Conservation (phyloP, 2,329 filamentous ascomycete species). For the Colletotrichum godetiae region DNA sequence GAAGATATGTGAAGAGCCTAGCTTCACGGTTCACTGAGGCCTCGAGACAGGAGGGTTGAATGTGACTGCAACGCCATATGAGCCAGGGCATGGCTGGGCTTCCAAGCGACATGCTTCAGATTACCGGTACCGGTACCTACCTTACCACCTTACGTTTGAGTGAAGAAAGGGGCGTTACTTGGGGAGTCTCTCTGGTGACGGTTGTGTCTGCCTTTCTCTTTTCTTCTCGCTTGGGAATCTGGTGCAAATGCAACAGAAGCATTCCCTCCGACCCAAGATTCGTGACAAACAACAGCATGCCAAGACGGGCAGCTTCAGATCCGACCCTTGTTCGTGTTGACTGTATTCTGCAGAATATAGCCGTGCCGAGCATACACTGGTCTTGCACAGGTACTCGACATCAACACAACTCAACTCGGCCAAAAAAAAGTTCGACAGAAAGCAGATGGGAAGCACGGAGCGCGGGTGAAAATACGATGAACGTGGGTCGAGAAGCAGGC, state of each 20-base stretch:
- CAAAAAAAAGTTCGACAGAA: not conserved
- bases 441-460: not conserved
- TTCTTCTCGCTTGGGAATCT: not conserved
- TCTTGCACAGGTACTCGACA: not conserved
- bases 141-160: not conserved
- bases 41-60: not conserved
- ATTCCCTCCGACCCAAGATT: not conserved
- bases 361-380: not conserved
- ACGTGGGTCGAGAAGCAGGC: not conserved
- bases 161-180: not conserved
- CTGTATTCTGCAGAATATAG: not conserved
- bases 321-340: not conserved
- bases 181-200: not conserved
- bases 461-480: not conserved
- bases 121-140: not conserved
- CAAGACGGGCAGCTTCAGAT: not conserved
- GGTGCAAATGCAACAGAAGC: not conserved
- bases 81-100: not conserved
- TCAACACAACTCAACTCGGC: not conserved
- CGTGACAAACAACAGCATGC: not conserved
- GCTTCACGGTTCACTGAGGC: not conserved
- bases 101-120: not conserved
- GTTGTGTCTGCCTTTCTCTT: not conserved
- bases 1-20: not conserved
- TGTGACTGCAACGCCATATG: slow-evolving; percentile 6